Conservation (phyloP, 768 basidiomycete species). For the Sutorius australiensis region DNA sequence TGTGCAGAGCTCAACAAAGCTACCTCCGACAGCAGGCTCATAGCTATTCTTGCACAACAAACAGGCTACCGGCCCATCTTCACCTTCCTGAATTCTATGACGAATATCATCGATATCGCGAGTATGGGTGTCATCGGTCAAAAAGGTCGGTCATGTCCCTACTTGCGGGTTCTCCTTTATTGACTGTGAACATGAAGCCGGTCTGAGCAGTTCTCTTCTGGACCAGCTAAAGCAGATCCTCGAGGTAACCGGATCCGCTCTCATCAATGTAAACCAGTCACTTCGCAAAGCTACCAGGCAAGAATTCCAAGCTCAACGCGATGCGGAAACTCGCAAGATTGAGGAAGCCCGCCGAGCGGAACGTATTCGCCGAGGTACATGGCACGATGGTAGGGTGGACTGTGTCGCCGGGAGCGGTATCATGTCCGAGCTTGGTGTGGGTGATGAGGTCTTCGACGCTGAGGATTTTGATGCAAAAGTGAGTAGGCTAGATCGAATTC, state of each 20-base stretch:
- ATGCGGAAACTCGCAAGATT: slow-evolving; percentile 34
- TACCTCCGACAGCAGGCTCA: slow-evolving; percentile 62
- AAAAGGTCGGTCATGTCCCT: slow-evolving; percentile 52
- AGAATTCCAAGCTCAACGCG: slow-evolving; percentile 35
- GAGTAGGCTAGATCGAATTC: slow-evolving; percentile 2
- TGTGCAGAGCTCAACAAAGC: slow-evolving; percentile 71
- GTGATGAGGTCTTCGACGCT: slow-evolving; percentile 57
- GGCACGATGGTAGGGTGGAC: slow-evolving; percentile 87
- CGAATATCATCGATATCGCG: slow-evolving; percentile 85
- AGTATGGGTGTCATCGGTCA: slow-evolving; percentile 93
- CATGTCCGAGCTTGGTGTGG: slow-evolving; percentile 82
- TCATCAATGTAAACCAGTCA: slow-evolving; percentile 58
- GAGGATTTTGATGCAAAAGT: slow-evolving; percentile 30
- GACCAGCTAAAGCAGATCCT: slow-evolving; percentile 86
- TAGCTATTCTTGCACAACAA: slow-evolving; percentile 68
- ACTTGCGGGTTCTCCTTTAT: neutral
- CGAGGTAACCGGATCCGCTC: slow-evolving; percentile 66
- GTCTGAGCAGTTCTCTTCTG: slow-evolving; percentile 71
- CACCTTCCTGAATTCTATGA: slow-evolving; percentile 76
- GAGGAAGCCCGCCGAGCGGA: slow-evolving; percentile 40
- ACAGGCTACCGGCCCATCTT: slow-evolving; percentile 91
- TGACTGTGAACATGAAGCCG: slow-evolving; percentile 48
- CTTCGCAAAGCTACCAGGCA: slow-evolving; percentile 44
- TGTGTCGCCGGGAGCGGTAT: slow-evolving; percentile 81
- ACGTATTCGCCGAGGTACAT: slow-evolving; percentile 58